Evolutionary conservation across 192 early-diverging fungal species (phyloP).

Genomic region (Rhizophagus prolifer): DNA sequence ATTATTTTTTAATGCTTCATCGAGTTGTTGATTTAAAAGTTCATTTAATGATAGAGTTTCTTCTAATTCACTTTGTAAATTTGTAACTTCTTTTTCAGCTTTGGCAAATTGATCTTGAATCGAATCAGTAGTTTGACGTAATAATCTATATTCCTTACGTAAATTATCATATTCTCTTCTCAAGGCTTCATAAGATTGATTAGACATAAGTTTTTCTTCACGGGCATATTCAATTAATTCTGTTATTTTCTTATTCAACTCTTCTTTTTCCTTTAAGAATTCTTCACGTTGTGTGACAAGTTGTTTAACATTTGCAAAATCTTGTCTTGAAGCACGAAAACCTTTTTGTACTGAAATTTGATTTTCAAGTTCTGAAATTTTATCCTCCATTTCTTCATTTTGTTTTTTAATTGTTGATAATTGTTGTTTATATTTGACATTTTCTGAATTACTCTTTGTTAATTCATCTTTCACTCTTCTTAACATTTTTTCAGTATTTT

Average conservation of each 20-base stretch:
- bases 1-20: neutral
- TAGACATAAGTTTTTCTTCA: conserved; percentile 20
- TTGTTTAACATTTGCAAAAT: neutral
- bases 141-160: neutral
- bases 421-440: neutral
- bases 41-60: conserved; percentile 6
- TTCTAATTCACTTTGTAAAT: conserved; percentile 9
- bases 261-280: conserved; percentile 19
- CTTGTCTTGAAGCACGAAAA: conserved; percentile 18
- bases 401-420: conserved; percentile 7
- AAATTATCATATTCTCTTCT: conserved; percentile 22
- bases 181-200: conserved; percentile 19
- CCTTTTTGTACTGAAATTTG: conserved; percentile 32
- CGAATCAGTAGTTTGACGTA: neutral
- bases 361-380: conserved; percentile 36
- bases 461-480: conserved; percentile 38
- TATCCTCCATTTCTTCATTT: conserved; percentile 38
- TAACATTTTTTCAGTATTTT: conserved; percentile 39
- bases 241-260: neutral
- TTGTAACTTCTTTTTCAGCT: neutral
- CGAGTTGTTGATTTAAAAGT: conserved; percentile 10
- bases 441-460: conserved; percentile 24
- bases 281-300: conserved; percentile 16
- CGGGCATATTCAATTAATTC: conserved; percentile 9
- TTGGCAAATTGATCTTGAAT: conserved; percentile 6